A percentile compares a stretch with the other conserved stretches of the same genome.
Conservation (phyloP, 1,284 basidiomycete genomes). For the Lentinus polychrous region DNA sequence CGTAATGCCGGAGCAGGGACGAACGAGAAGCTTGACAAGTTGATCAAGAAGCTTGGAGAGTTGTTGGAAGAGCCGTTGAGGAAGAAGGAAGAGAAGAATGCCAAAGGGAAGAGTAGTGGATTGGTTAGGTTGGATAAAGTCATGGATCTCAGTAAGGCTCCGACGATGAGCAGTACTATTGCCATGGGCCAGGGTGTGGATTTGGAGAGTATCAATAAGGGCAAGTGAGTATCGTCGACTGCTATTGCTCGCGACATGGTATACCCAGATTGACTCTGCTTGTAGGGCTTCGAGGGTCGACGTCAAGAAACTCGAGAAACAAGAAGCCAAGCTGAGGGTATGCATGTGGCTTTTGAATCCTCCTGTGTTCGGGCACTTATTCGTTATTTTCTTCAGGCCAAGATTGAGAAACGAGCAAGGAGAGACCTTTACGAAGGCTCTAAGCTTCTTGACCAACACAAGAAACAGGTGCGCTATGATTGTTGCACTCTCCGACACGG, state of each 20-base stretch:
- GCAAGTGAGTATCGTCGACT: slow-evolving; percentile 60
- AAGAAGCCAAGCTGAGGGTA: slow-evolving; percentile 93
- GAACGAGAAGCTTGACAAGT: slow-evolving; percentile 38
- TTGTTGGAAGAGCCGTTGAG: slow-evolving; percentile 60
- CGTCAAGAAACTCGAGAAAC: slow-evolving; percentile 96
- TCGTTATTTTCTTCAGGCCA: slow-evolving; percentile 50
- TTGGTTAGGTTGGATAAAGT: slow-evolving; percentile 86
- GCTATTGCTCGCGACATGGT: background rate
- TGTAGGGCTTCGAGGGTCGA: slow-evolving; percentile 89
- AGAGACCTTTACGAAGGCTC: slow-evolving; percentile 93
- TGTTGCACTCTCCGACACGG: background rate
- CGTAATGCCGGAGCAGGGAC: slow-evolving; percentile 11
- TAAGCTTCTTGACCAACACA: slow-evolving; percentile 88
- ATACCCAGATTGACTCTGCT: slow-evolving; percentile 5
- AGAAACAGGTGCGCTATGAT: slow-evolving; percentile 65
- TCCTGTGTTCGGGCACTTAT: background rate
- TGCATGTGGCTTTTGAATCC: slow-evolving; percentile 9
- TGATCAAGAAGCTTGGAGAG: slow-evolving; percentile 63
- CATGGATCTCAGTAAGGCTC: slow-evolving; percentile 87
- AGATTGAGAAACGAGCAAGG: slow-evolving; percentile 91
- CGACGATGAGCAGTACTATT: slow-evolving; percentile 80
- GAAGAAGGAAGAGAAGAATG: slow-evolving; percentile 48
- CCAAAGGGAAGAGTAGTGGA: slow-evolving; percentile 41
- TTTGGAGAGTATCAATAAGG: slow-evolving; percentile 90
- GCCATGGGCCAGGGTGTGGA: slow-evolving; percentile 85